Evolutionary conservation across 805 yeast genomes (phyloP).

Genomic region (Candida hispaniensis): DNA sequence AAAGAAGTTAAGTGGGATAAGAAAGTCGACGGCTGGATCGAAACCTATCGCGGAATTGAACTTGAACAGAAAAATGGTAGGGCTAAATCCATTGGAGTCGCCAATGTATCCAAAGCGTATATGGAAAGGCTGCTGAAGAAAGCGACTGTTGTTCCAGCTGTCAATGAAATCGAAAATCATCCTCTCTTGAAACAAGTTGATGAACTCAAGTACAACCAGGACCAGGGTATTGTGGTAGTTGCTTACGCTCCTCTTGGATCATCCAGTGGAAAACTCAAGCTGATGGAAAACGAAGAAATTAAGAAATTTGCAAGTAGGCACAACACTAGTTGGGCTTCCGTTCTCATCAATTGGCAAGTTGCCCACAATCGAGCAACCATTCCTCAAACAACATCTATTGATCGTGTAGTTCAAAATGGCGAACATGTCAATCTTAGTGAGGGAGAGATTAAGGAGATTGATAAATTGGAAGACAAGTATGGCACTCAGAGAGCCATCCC

Average conservation of each 20-base stretch:
- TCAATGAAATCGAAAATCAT: slow-evolving; percentile 73
- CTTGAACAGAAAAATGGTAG: slow-evolving; percentile 42
- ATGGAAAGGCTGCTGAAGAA: slow-evolving; percentile 40
- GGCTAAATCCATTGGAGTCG: slow-evolving; percentile 49
- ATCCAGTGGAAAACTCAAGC: neutral
- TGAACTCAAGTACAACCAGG: slow-evolving; percentile 48
- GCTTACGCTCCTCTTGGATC: slow-evolving; percentile 62
- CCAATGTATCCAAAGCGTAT: slow-evolving; percentile 50
- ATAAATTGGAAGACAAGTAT: too few species aligned
- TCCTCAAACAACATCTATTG: slow-evolving; percentile 60
- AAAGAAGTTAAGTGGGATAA: neutral
- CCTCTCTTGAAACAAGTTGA: slow-evolving; percentile 69
- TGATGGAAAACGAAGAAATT: slow-evolving; percentile 40
- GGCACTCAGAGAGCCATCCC: too few species aligned
- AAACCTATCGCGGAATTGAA: slow-evolving; percentile 33
- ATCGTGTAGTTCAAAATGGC: slow-evolving; percentile 42
- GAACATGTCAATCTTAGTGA: slow-evolving; percentile 34
- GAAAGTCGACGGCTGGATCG: slow-evolving; percentile 18
- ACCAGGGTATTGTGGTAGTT: slow-evolving; percentile 49
- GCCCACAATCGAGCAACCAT: slow-evolving; percentile 48
- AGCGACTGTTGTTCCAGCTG: slow-evolving; percentile 50
- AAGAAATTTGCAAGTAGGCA: slow-evolving; percentile 48
- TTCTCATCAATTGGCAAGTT: slow-evolving; percentile 28
- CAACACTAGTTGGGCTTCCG: slow-evolving; percentile 28
- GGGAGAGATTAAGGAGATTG: too few species aligned